Evolutionary conservation across 257 asterid genomes (phyloP).

Genomic region (Euphrasia confusa): DNA sequence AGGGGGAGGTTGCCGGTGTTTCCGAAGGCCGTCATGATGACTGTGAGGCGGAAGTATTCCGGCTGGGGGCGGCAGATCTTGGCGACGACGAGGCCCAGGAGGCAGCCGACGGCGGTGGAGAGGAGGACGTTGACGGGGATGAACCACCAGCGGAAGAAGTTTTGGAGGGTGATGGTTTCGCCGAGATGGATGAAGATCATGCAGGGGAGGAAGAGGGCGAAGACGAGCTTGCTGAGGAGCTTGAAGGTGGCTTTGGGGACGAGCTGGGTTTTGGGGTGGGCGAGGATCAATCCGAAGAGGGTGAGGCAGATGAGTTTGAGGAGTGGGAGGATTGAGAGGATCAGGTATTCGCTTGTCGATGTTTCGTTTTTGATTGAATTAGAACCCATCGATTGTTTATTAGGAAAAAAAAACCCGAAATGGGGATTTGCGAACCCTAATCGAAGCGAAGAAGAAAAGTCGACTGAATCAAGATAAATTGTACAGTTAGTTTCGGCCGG

Average conservation of each 20-base stretch:
- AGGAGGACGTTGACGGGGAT: constrained; percentile 82
- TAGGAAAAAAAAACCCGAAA: too few species aligned
- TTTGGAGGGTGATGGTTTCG: constrained; percentile 62
- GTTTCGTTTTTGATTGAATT: not conserved
- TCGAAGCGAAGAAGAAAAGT: too few species aligned
- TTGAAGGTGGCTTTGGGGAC: constrained; percentile 84
- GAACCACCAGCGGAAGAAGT: constrained; percentile 81
- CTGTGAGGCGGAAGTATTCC: constrained; percentile 66
- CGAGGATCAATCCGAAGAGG: constrained; percentile 66
- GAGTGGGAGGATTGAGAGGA: constrained; percentile 58
- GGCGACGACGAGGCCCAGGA: constrained; percentile 68
- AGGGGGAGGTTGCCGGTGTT: constrained; percentile 93
- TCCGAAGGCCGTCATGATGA: constrained; percentile 87
- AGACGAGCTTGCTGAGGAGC: constrained; percentile 89
- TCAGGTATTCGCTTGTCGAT: not conserved
- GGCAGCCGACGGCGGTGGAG: constrained; percentile 74
- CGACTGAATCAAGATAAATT: too few species aligned
- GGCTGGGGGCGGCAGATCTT: constrained; percentile 72
- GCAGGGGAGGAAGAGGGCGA: constrained; percentile 82
- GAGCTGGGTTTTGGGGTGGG: constrained; percentile 66
- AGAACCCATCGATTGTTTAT: not conserved
- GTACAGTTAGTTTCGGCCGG: too few species aligned
- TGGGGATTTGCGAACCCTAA: too few species aligned
- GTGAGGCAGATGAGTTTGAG: constrained; percentile 73
- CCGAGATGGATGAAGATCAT: constrained; percentile 81